Conservation (phyloP, 2,329 filamentous ascomycete species). For the Lachnellula cervina region DNA sequence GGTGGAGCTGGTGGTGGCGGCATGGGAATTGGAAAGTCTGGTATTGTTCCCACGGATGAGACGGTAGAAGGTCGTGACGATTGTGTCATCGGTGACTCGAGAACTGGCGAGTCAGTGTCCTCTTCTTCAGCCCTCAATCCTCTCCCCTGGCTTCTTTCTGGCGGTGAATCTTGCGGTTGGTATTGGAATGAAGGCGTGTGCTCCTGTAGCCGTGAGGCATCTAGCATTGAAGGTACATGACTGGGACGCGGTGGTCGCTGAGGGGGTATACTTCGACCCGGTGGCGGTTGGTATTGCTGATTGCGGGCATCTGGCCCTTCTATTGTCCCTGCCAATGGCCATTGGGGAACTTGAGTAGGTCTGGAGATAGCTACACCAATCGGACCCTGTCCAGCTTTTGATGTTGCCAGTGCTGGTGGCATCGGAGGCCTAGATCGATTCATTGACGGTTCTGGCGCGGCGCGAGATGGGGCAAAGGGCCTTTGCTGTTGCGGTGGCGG, state of each 20-base stretch:
- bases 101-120: conserved; percentile 31
- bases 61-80: conserved; percentile 49
- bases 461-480: conserved; percentile 13
- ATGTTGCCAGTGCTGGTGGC: conserved; percentile 17
- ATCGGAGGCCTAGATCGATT: conserved; percentile 22
- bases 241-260: conserved; percentile 57
- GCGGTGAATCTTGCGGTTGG: conserved; percentile 34
- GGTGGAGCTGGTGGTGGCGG: conserved; percentile 18
- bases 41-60: conserved; percentile 52
- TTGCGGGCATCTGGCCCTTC: conserved; percentile 13
- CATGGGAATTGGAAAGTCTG: conserved; percentile 40
- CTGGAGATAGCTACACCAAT: conserved; percentile 42
- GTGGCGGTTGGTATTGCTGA: conserved; percentile 46
- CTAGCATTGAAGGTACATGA: conserved; percentile 53
- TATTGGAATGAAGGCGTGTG: conserved; percentile 51
- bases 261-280: conserved; percentile 48
- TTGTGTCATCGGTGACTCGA: conserved; percentile 43
- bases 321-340: conserved; percentile 41
- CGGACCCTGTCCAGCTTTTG: conserved; percentile 18
- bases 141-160: conserved; percentile 7
- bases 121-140: conserved; percentile 13
- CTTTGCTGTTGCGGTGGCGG: conserved; percentile 18
- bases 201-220: conserved; percentile 51
- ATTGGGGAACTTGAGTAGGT: conserved; percentile 48
- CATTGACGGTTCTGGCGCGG: conserved; percentile 12